These are phyloP conservation scores for Chaetomiaceae sp. DNA, from an alignment of 2,329 filamentous ascomycete species.

Conservation along the genomic window DNA sequence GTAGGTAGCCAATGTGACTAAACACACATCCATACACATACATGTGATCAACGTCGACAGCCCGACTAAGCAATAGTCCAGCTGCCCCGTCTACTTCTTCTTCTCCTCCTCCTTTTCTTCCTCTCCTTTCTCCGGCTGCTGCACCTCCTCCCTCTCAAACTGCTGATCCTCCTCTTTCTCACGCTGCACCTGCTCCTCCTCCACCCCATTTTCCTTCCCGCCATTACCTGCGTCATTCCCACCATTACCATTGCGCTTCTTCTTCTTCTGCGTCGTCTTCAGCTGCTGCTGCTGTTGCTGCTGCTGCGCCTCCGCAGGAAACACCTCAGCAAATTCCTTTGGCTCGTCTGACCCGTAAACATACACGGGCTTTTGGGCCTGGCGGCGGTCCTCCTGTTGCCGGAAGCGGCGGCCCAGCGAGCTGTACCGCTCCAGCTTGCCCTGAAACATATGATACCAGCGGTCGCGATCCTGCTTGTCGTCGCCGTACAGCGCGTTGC, in stretches of 20 bases:
- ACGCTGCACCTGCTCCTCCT: too few species aligned
- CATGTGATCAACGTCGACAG: not conserved
- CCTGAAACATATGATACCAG: slow-evolving; percentile 43
- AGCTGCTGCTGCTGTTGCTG: not conserved
- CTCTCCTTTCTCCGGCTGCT: too few species aligned
- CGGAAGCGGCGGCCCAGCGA: slow-evolving; percentile 55
- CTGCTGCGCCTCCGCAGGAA: slow-evolving; percentile 20
- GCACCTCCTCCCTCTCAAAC: too few species aligned
- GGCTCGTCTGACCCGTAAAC: slow-evolving; percentile 40
- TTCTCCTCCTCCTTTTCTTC: too few species aligned
- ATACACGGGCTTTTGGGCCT: slow-evolving; percentile 36
- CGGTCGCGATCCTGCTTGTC: slow-evolving; percentile 31
- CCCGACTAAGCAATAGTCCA: too few species aligned
- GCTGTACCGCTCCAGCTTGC: slow-evolving; percentile 37
- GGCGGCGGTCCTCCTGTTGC: slow-evolving; percentile 42
- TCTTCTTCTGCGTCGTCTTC: too few species aligned
- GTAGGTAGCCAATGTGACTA: too few species aligned
- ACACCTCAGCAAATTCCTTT: slow-evolving; percentile 32
- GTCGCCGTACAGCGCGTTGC: slow-evolving; percentile 37
- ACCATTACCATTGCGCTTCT: too few species aligned
- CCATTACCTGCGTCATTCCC: too few species aligned
- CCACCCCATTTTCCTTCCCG: too few species aligned
- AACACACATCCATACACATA: not conserved
- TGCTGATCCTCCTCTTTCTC: too few species aligned
- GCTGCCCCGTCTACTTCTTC: too few species aligned